Conservation (phyloP, 306 rosid genomes). For the Benincasa hispida region DNA sequence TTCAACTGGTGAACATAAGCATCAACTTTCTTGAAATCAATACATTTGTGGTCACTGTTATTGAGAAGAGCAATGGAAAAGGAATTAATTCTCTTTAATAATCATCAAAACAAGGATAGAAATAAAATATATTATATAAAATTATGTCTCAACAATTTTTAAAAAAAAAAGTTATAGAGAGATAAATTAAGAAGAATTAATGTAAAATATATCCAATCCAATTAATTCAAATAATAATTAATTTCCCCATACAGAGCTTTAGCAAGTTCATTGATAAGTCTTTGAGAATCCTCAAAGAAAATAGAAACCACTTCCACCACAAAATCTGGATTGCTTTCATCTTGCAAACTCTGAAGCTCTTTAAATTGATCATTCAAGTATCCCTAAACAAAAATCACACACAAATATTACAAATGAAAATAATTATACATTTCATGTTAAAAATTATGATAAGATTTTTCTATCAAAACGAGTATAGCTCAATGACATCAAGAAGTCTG, state of each 20-base stretch:
- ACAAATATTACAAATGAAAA: not conserved
- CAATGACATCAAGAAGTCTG: too few relatives aligned
- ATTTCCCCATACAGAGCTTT: conserved; percentile 21
- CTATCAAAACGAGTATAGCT: too few relatives aligned
- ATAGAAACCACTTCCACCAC: conserved; percentile 70
- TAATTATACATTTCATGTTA: too few relatives aligned
- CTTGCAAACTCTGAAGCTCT: conserved; percentile 60
- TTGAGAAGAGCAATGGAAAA: not conserved
- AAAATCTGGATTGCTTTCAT: conserved; percentile 77
- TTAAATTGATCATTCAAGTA: conserved; percentile 60
- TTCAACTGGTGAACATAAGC: conserved; percentile 71
- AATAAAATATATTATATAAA: not conserved
- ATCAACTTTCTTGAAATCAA: conserved; percentile 58
- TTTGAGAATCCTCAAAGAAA: conserved; percentile 61
- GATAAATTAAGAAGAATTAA: too few relatives aligned
- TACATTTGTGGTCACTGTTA: conserved; percentile 35
- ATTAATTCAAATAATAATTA: too few relatives aligned
- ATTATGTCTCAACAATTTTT: too few relatives aligned
- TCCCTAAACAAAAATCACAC: conserved; percentile 21
- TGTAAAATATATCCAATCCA: too few relatives aligned
- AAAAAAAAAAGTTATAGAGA: too few relatives aligned
- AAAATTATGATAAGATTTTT: too few relatives aligned
- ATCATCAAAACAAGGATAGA: not conserved
- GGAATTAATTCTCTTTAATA: not conserved
- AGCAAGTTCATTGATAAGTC: conserved; percentile 49